Conservation (phyloP, 2,329 filamentous ascomycete species). For the Sarocladium strictum region DNA sequence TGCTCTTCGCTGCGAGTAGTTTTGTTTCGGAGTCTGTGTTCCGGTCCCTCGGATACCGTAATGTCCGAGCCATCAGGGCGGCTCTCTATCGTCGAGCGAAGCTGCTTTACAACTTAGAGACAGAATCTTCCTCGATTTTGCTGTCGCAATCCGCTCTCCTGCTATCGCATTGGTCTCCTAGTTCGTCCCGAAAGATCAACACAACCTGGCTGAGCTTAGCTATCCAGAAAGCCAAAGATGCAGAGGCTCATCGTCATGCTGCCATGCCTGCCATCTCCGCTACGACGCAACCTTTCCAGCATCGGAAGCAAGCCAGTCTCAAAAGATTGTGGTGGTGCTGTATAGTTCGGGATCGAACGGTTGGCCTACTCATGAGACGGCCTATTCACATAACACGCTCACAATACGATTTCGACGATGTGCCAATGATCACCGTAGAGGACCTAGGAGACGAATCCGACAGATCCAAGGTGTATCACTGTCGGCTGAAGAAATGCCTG, state of each 20-base stretch:
- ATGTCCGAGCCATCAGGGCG: slow-evolving; percentile 36
- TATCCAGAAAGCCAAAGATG: slow-evolving; percentile 39
- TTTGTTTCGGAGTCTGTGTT: slow-evolving; percentile 33
- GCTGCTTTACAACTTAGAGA: slow-evolving; percentile 38
- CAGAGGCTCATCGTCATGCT: slow-evolving; percentile 33
- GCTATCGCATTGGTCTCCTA: slow-evolving; percentile 32
- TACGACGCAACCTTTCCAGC: slow-evolving; percentile 18
- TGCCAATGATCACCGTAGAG: neutral
- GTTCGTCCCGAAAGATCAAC: slow-evolving; percentile 28
- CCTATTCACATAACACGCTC: neutral
- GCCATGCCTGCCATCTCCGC: slow-evolving; percentile 20
- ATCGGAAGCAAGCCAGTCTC: slow-evolving; percentile 14
- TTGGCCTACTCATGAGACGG: neutral
- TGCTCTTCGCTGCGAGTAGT: slow-evolving; percentile 38
- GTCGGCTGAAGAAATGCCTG: slow-evolving; percentile 9
- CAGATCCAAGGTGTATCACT: slow-evolving; percentile 13
- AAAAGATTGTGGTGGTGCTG: slow-evolving; percentile 7
- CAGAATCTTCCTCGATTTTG: slow-evolving; percentile 33
- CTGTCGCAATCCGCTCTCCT: slow-evolving; percentile 33
- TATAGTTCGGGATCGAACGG: slow-evolving; percentile 1
- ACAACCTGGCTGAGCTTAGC: slow-evolving; percentile 41
- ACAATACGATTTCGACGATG: neutral
- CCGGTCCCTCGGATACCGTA: slow-evolving; percentile 34
- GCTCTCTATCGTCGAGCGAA: slow-evolving; percentile 33
- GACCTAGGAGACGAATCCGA: slow-evolving; percentile 13